phyloP scores from a whole-genome alignment of 495 filamentous ascomycete species.

The Penicillium manginii region DNA sequence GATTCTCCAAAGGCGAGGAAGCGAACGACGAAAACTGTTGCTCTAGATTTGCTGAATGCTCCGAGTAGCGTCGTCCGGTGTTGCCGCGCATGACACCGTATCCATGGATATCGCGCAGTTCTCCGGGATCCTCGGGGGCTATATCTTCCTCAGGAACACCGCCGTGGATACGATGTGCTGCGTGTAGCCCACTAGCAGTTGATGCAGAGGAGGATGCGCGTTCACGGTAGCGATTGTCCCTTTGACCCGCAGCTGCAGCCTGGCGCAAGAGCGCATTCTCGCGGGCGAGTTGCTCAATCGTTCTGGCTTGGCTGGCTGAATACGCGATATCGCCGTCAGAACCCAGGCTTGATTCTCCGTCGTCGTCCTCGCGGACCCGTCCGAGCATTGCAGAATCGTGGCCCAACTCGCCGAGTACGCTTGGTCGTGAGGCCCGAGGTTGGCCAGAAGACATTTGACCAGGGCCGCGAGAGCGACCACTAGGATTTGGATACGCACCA shows the following conservation, averaged over 20 bases:
- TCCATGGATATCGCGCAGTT: slow-evolving; percentile 60
- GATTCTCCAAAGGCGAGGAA: slow-evolving; percentile 62
- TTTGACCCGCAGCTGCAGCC: slow-evolving; percentile 54
- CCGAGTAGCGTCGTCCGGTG: slow-evolving; percentile 60
- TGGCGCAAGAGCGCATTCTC: slow-evolving; percentile 76
- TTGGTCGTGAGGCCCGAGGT: slow-evolving; percentile 82
- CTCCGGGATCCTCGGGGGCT: slow-evolving; percentile 71
- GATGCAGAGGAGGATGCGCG: slow-evolving; percentile 59
- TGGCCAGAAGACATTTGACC: slow-evolving; percentile 69
- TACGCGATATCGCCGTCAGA: slow-evolving; percentile 65
- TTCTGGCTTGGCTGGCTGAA: slow-evolving; percentile 62
- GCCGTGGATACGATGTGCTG: slow-evolving; percentile 64
- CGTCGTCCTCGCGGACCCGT: slow-evolving; percentile 81
- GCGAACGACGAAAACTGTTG: slow-evolving; percentile 58
- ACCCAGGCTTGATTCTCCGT: slow-evolving; percentile 74
- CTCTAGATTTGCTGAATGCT: slow-evolving; percentile 61
- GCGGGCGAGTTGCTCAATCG: slow-evolving; percentile 71
- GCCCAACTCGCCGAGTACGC: slow-evolving; percentile 79
- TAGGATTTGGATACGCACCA: slow-evolving; percentile 38
- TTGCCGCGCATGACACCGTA: slow-evolving; percentile 48
- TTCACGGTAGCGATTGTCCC: slow-evolving; percentile 66
- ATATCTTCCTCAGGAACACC: slow-evolving; percentile 72
- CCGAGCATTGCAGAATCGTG: slow-evolving; percentile 71
- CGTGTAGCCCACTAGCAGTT: slow-evolving; percentile 54
- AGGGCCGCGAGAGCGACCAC: slow-evolving; percentile 52